These are phyloP conservation scores for Huntiella savannae DNA, from an alignment of 2,329 filamentous ascomycete species.

Conservation along the genomic window DNA sequence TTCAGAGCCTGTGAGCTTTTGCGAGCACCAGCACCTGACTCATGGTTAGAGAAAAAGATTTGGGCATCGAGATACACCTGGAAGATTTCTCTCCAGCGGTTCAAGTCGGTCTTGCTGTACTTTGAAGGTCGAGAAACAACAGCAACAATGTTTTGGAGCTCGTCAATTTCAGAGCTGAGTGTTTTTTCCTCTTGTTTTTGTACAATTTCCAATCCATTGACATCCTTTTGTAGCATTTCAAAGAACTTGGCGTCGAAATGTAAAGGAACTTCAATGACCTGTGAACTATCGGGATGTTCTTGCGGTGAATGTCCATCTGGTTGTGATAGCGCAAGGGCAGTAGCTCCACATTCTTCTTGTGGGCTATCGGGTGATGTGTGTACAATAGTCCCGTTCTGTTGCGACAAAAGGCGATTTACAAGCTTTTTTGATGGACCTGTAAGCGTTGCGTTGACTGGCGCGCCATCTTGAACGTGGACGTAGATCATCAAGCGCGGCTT, in stretches of 20 bases:
- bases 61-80: conserved; percentile 62
- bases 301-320: neutral
- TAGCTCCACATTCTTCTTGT: conserved; percentile 1
- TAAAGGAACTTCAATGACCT: conserved; percentile 51
- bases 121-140: conserved; percentile 43
- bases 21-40: conserved; percentile 49
- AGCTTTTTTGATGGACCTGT: conserved; percentile 45
- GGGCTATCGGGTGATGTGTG: neutral
- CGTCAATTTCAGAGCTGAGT: conserved; percentile 42
- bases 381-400: conserved; percentile 1
- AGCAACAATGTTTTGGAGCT: conserved; percentile 45
- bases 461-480: conserved; percentile 45
- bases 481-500: conserved; percentile 52
- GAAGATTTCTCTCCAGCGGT: conserved; percentile 64
- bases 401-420: conserved; percentile 33
- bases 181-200: conserved; percentile 46
- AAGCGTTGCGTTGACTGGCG: conserved; percentile 48
- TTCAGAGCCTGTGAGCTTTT: conserved; percentile 45
- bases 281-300: neutral
- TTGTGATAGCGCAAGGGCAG: neutral
- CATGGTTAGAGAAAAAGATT: conserved; percentile 65
- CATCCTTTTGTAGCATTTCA: conserved; percentile 50
- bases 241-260: conserved; percentile 69
- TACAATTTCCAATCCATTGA: conserved; percentile 48
- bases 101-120: conserved; percentile 46